A percentile compares a stretch with the other conserved stretches of the same genome.
Evolutionary conservation across 2,329 filamentous ascomycete species (phyloP).

Genomic region (Pestalotiopsis sp.): DNA sequence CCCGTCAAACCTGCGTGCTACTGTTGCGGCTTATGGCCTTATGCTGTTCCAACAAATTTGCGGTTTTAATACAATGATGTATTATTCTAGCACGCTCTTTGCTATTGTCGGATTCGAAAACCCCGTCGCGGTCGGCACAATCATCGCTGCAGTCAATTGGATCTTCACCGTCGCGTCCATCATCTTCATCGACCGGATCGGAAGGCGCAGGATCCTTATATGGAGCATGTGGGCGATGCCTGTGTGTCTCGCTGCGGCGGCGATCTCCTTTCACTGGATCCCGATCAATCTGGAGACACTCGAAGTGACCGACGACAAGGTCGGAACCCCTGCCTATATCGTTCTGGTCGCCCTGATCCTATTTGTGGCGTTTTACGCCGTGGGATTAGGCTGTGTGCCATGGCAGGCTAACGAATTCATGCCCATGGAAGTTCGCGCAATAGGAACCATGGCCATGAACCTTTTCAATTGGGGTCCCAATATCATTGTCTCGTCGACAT

Average conservation of each 20-base stretch:
- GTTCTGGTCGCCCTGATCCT: constrained; percentile 42
- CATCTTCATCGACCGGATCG: constrained; percentile 42
- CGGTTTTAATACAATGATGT: constrained; percentile 25
- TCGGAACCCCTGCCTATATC: constrained; percentile 36
- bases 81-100: constrained; percentile 23
- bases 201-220: constrained; percentile 42
- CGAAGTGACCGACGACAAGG: constrained; percentile 31
- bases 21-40: constrained; percentile 46
- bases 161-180: constrained; percentile 47
- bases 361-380: constrained; percentile 45
- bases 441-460: constrained; percentile 46
- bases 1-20: constrained; percentile 40
- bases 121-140: constrained; percentile 42
- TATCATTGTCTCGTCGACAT: constrained; percentile 48
- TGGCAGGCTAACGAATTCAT: constrained; percentile 47
- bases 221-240: constrained; percentile 41
- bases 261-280: constrained; percentile 45
- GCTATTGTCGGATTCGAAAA: constrained; percentile 46
- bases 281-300: constrained; percentile 39
- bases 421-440: constrained; percentile 44
- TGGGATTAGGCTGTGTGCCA: constrained; percentile 43
- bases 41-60: constrained; percentile 37
- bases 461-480: constrained; percentile 43
- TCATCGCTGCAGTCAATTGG: constrained; percentile 44
- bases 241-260: constrained; percentile 38